Evolutionary conservation across 2,329 filamentous ascomycete species (phyloP), one percentile per base, ranked within the genome.

Genomic region (Curvularia verruculosa): DNA sequence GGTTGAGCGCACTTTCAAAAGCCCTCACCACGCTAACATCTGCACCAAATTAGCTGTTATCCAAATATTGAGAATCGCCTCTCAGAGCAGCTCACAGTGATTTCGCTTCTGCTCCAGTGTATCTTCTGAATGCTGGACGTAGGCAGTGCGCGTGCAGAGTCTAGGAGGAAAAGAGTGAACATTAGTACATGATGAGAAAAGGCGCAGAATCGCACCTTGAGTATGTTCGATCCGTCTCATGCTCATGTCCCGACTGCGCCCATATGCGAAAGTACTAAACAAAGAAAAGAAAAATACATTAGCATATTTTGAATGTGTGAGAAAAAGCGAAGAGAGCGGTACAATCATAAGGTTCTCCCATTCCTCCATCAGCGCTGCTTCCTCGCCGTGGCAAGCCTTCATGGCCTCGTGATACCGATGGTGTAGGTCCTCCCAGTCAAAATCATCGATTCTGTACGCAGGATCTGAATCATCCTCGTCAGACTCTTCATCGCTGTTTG

Each of bases 351-450:
- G 65, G 23, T 81, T 77, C 15, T 87, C 82, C 61, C 89, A 91
- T 60, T 93, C 88, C 19, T 85, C 81, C 51, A 89, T 78, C 43
- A 94, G 80, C 28, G 84, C 80, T 43, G 82, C 81, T 71, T 96
- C 92, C 2, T 86, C 78, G 2, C 81, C 79, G 49, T 87, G 83
- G 31, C 88, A 84, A 39, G 87, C 81, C 13, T 80, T 77, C 66
- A 96, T 84, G 18, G 86, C 86, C 50, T 84, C 78, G 57, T 88
- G 82, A 66, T 92, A 96, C 40, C 86, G 85, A 1, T 79, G 71
- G 74, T 92, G 83, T 29, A 96, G 87, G n/a, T 88, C 84, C 2
- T 87, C 81, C 92, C 92, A 96, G 75, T 93, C 86, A 68, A 90
- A 92, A 69, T 78, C 52, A 44, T 79, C 76, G 58, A 91, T 68